These are phyloP conservation scores for Fusarium citri DNA, from an alignment of 2,329 filamentous ascomycete genomes.

Conservation along the genomic window DNA sequence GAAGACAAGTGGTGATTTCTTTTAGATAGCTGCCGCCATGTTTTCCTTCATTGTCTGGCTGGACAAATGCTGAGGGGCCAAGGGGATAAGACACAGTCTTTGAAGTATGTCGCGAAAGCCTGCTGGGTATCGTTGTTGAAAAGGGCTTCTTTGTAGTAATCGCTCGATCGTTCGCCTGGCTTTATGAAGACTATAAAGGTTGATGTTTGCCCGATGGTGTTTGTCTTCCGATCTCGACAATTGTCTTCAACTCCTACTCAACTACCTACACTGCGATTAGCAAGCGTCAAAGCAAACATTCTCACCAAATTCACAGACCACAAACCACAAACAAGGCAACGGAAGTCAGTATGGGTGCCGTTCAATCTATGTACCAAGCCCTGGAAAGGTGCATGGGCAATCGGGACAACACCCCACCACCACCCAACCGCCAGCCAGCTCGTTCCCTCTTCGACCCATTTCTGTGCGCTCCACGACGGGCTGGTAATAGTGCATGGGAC, in stretches of 20 bases:
- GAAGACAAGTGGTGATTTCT: not conserved
- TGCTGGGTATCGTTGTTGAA: not conserved
- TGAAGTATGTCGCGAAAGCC: not conserved
- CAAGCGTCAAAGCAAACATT: not conserved
- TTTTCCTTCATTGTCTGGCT: not conserved
- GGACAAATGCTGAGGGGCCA: not conserved
- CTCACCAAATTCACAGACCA: not conserved
- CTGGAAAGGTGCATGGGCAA: not conserved
- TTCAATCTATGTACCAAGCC: not conserved
- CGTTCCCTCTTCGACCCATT: not conserved
- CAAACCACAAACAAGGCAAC: too few species aligned
- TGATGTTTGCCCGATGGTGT: not conserved
- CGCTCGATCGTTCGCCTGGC: not conserved
- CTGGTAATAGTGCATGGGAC: not conserved
- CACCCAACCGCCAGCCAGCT: not conserved
- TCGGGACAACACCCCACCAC: not conserved
- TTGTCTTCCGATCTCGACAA: not conserved
- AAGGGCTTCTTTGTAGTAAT: not conserved
- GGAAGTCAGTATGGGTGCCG: not conserved
- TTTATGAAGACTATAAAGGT: not conserved
- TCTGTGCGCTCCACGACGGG: not conserved
- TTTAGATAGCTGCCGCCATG: not conserved
- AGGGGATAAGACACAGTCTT: not conserved
- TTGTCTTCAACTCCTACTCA: not conserved
- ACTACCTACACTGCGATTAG: not conserved